phyloP scores from a whole-genome alignment of 148 eudicot species.

The Camellia lanceoleosa region DNA sequence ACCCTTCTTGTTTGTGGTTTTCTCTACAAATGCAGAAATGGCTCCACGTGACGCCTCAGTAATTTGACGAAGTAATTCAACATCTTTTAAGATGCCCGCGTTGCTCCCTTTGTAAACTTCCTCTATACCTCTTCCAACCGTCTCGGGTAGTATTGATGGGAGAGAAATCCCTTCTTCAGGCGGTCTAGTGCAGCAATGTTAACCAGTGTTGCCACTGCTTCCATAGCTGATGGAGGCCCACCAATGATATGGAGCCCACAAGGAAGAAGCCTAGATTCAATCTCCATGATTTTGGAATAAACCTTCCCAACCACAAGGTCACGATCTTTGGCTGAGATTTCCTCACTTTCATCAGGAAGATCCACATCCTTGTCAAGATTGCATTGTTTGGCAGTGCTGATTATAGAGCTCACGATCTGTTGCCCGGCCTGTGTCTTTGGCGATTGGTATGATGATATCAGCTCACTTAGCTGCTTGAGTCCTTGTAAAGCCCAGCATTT shows the following conservation, averaged over 20 bases:
- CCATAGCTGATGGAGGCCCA: conserved; percentile 94
- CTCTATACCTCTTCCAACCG: conserved; percentile 78
- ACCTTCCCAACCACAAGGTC: conserved; percentile 92
- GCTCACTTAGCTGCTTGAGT: conserved; percentile 92
- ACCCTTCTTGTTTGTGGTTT: conserved; percentile 72
- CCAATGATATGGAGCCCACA: conserved; percentile 97
- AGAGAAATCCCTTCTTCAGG: conserved; percentile 77
- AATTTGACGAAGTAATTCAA: conserved; percentile 76
- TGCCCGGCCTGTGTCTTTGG: conserved; percentile 83
- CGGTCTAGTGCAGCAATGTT: conserved; percentile 94
- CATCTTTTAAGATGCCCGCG: conserved; percentile 77
- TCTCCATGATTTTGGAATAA: conserved; percentile 96
- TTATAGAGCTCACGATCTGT: conserved; percentile 88
- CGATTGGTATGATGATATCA: conserved; percentile 91
- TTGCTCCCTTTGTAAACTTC: conserved; percentile 84
- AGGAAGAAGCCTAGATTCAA: conserved; percentile 85
- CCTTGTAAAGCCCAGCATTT: conserved; percentile 98
- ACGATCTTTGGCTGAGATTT: conserved; percentile 67
- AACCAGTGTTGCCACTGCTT: conserved; percentile 91
- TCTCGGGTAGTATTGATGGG: conserved; percentile 72
- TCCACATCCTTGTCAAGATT: conserved; percentile 97
- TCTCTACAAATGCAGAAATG: conserved; percentile 61
- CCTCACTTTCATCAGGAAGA: conserved; percentile 86
- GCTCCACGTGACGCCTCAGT: conserved; percentile 86
- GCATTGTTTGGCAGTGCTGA: conserved; percentile 94